Percentiles rank a stretch among this genome's conserved stretches.
These are phyloP conservation scores for Silene noctiflora DNA, from an alignment of 179 eudicot species.

Conservation along the genomic window DNA sequence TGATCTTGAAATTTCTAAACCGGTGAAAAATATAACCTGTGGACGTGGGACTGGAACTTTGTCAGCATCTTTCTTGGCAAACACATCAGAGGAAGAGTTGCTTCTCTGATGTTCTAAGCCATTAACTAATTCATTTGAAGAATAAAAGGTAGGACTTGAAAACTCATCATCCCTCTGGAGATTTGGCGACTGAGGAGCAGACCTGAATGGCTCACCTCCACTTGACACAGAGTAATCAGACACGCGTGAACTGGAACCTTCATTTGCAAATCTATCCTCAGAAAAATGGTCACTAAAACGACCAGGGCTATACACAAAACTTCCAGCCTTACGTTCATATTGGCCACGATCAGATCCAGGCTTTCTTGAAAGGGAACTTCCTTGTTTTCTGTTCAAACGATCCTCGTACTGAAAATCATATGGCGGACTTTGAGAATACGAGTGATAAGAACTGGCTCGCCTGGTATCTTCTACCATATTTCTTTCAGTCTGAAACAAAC, in stretches of 20 bases:
- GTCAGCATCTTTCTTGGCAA: slow-evolving; percentile 34
- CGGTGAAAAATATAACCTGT: slow-evolving; percentile 43
- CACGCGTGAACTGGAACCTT: slow-evolving; percentile 57
- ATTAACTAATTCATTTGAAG: slow-evolving; percentile 38
- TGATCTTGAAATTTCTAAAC: slow-evolving; percentile 9
- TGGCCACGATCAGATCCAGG: slow-evolving; percentile 76
- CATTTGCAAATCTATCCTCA: slow-evolving; percentile 65
- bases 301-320: slow-evolving; percentile 68
- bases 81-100: slow-evolving; percentile 31
- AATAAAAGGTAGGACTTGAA: slow-evolving; percentile 48
- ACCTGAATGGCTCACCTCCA: slow-evolving; percentile 64
- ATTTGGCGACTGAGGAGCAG: slow-evolving; percentile 60
- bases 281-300: slow-evolving; percentile 52
- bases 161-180: slow-evolving; percentile 47
- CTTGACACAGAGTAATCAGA: slow-evolving; percentile 72
- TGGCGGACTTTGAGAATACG: slow-evolving; percentile 93
- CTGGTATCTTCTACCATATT: slow-evolving; percentile 61
- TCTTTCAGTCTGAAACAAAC: slow-evolving; percentile 41
- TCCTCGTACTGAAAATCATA: slow-evolving; percentile 93
- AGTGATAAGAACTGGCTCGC: slow-evolving; percentile 92
- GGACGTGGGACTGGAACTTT: slow-evolving; percentile 33
- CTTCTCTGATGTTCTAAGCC: slow-evolving; percentile 30
- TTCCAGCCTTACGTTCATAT: slow-evolving; percentile 55
- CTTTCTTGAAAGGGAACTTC: slow-evolving; percentile 58
- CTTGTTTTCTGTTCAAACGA: slow-evolving; percentile 66